Base-by-base conservation (phyloP, 2,329 filamentous ascomycete species). In the Alternaria viburni region DNA sequence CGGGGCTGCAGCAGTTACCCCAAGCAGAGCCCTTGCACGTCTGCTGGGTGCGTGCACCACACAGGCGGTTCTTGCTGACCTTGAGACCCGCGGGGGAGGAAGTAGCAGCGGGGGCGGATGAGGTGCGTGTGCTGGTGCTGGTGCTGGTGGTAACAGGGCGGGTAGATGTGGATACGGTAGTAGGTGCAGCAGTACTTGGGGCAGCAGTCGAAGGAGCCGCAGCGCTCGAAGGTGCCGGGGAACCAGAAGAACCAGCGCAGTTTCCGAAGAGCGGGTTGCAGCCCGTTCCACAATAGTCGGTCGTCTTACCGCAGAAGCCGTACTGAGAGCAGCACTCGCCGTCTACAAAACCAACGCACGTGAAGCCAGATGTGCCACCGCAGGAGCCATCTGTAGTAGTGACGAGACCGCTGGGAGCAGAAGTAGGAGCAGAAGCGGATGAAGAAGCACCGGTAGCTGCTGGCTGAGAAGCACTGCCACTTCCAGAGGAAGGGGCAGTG, bases 291-390 rank as follows among this genome's bases (percentile, higher is more conserved):
- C 58, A 61, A 32, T 61, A n/a, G 8, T 57, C 58, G 11, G 32
- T 19, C 3, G 51, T 56, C 17, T 32, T 43, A n/a, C 67, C 67
- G 28, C 67, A 69, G 59, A 57, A 67, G 1, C 67, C 67, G 19
- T 68, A 69, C 52, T 61, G 52, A 3, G 65, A 69, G 61, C 70
- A 73, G 57, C 70, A 73, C n/a, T 67, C 64, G 45, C 70, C 69
- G 6, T 63, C 26, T 5, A 51, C 45, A 23, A 62, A 69, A 5
- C 69, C 70, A 19, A 49, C 17, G 30, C 70, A 73, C 0, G 64
- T 58, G 25, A 66, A 69, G 5, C 64, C 67, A 7, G 64, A 64
- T 4, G 44, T 54, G 1, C 61, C 64, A 10, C 66, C 67, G 45
- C 65, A 69, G 11, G 62, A 62, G 7, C 65, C 69, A 25, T 69